These are phyloP conservation scores for Irpex sp. DNA, from an alignment of 1,284 basidiomycete species.

Conservation along the genomic window DNA sequence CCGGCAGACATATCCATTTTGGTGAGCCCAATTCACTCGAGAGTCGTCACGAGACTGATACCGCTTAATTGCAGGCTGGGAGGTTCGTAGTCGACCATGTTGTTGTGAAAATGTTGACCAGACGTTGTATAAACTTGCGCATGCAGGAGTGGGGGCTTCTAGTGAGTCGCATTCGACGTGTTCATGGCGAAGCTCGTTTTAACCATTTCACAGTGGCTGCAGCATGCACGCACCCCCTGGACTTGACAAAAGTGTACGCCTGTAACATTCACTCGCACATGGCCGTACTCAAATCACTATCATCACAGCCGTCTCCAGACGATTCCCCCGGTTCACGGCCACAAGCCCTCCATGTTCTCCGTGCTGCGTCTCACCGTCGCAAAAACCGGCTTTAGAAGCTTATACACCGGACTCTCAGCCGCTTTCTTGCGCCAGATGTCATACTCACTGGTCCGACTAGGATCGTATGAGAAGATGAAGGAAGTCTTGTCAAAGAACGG, in stretches of 20 bases:
- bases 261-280: neutral
- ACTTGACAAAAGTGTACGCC: conserved; percentile 80
- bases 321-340: conserved; percentile 37
- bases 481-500: conserved; percentile 43
- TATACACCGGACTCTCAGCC: conserved; percentile 81
- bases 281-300: neutral
- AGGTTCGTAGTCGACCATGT: conserved; percentile 40
- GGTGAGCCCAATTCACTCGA: conserved; percentile 34
- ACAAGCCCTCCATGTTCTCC: conserved; percentile 48
- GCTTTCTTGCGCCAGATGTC: conserved; percentile 89
- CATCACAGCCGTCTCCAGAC: conserved; percentile 73
- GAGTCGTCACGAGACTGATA: neutral
- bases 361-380: conserved; percentile 53
- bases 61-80: conserved; percentile 48
- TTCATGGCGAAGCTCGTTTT: conserved; percentile 6
- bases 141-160: conserved; percentile 66
- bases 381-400: conserved; percentile 61
- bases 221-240: conserved; percentile 80
- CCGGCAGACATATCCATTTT: conserved; percentile 49
- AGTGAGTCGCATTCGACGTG: conserved; percentile 40
- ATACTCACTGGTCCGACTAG: conserved; percentile 84
- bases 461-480: conserved; percentile 79
- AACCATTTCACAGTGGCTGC: conserved; percentile 62
- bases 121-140: neutral
- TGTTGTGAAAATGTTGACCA: neutral